Base-by-base conservation (phyloP, 495 filamentous ascomycete species). In the Podospora tetraspora region DNA sequence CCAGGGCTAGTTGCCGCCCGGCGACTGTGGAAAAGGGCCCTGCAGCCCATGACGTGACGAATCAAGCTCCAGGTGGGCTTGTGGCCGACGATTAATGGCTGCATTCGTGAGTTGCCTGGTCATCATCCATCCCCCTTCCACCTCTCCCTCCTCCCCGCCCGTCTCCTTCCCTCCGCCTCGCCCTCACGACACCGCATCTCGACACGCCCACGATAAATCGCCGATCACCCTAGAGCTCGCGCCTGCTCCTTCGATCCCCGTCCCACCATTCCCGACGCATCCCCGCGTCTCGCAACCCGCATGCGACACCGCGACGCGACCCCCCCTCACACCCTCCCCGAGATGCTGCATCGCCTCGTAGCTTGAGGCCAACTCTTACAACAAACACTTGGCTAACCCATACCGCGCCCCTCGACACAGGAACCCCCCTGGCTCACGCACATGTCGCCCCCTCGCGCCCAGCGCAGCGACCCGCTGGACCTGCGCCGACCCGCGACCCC, bases 351-450 rank as follows among this genome's bases (percentile, higher is more conserved):
- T 60, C 27, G 59, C 59, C 59, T 25, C 63, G 21, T 67, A 61
- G 34, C 62, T 68, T 65, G 62, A 66, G 32, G 21, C 24, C 34
- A 16, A 43, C 32, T 13, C 3, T 13, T 13, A 13, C 29, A 37
- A 37, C 34, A 56, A 25, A 66, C 63, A 63, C 64, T 56, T n/a
- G 63, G 76, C 73, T 77, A 19, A 71, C 69, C 61, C 61, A 30
- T 11, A 27, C 56, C 62, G 69, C n/a, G 60, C 65, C 60, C n/a
- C 60, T 21, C 71, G 63, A 23, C 64, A 61, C 59, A 83, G 81
- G 81, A 84, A 62, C 76, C 79, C 64, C 81, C 82, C 71, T 84
- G 81, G 81, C 74, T 84, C 71, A 69, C 79, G 75, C 81, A 82
- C 76, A 84, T 84, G 82, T 83, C 82, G 72, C 70, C 77, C 68